Percentiles rank a stretch among this genome's conserved stretches.
These are phyloP conservation scores for Pythium plurisporium DNA, from an alignment of 352 stramenopile genomes.

Conservation along the genomic window DNA sequence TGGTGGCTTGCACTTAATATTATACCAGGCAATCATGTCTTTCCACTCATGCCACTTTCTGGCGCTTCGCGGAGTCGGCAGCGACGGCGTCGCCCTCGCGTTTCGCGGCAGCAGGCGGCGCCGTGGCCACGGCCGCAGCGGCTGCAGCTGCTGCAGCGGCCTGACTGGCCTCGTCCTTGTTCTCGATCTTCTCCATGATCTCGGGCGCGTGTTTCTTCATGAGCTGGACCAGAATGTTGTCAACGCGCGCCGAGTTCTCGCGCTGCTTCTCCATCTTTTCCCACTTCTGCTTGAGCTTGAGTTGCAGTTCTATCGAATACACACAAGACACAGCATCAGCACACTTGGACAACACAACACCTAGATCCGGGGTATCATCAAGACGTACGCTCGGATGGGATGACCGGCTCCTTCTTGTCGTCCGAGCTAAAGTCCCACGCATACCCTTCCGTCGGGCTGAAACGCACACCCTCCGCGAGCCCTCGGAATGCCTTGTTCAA, in stretches of 20 bases:
- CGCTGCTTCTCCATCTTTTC: constrained; percentile 86
- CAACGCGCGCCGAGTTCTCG: constrained; percentile 76
- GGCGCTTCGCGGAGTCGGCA: constrained; percentile 47
- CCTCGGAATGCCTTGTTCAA: constrained; percentile 82
- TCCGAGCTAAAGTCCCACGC: constrained; percentile 85
- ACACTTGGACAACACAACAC: too few species aligned
- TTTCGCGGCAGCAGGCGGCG: constrained; percentile 6
- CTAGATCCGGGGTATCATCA: too few species aligned
- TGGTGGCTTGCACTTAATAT: background rate
- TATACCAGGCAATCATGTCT: background rate
- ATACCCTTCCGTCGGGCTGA: constrained; percentile 83
- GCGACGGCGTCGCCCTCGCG: constrained; percentile 18
- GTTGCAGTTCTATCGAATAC: constrained; percentile 49
- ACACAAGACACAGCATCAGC: background rate
- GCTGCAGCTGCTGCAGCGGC: background rate
- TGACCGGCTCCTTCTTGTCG: constrained; percentile 82
- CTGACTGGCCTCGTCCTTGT: constrained; percentile 25
- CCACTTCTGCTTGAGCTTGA: constrained; percentile 86
- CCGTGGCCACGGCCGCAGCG: background rate
- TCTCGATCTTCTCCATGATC: constrained; percentile 73
- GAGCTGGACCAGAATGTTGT: constrained; percentile 78
- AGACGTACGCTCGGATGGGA: constrained; percentile 74
- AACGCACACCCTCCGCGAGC: constrained; percentile 70
- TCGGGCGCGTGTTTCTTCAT: constrained; percentile 87
- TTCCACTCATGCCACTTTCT: constrained; percentile 41